Conservation (phyloP, 2,329 filamentous ascomycete genomes). For the Calonectria ilicicola region DNA sequence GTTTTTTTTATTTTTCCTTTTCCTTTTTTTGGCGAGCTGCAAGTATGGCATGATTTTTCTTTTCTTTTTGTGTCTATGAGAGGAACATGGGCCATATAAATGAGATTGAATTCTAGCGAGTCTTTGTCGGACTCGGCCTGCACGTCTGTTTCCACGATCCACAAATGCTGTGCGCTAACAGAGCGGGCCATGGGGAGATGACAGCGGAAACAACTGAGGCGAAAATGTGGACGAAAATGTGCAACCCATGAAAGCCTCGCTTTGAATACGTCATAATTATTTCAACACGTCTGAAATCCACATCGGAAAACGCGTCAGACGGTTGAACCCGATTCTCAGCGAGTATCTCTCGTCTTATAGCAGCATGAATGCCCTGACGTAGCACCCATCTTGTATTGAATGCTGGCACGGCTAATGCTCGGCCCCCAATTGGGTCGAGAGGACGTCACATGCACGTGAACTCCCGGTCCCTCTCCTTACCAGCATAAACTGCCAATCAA, state of each 20-base stretch:
- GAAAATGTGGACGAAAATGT: not conserved
- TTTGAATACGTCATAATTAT: not conserved
- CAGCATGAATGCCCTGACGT: not conserved
- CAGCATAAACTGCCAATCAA: constrained; percentile 45
- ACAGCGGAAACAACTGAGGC: constrained; percentile 16
- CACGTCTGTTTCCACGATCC: not conserved
- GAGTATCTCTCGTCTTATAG: not conserved
- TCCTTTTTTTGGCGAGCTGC: not conserved
- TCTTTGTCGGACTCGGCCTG: not conserved
- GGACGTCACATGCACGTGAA: constrained; percentile 41
- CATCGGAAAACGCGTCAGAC: not conserved
- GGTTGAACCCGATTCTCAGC: not conserved
- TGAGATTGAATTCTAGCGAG: not conserved
- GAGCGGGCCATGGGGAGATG: constrained; percentile 11
- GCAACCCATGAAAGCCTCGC: not conserved
- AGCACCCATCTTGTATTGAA: not conserved
- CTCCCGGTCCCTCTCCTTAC: constrained; percentile 38
- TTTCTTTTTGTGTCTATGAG: not conserved
- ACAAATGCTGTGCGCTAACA: constrained; percentile 16
- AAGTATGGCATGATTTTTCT: not conserved
- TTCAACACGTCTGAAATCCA: not conserved
- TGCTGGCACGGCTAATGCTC: constrained; percentile 39
- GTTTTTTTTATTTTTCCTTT: not conserved
- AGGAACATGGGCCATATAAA: not conserved
- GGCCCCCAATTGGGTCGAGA: constrained; percentile 29